These are phyloP conservation scores for Cadophora luteo-olivacea DNA, from an alignment of 2,329 filamentous ascomycete genomes.

Conservation along the genomic window DNA sequence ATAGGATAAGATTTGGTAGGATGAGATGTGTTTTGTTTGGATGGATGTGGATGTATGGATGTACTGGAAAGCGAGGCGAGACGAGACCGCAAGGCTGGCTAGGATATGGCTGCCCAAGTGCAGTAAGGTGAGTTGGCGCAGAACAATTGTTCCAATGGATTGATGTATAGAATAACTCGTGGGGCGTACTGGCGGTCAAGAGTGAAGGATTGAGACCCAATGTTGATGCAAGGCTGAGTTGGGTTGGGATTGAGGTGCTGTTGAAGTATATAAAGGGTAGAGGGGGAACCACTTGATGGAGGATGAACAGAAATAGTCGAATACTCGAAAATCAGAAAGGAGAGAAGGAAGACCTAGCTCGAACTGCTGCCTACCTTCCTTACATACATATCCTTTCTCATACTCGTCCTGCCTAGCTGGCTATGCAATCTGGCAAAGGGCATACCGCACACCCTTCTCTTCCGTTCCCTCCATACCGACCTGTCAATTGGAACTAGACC, in stretches of 20 bases:
- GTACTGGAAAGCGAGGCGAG: slow-evolving; percentile 10
- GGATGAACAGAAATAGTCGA: neutral
- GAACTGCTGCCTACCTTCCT: slow-evolving; percentile 30
- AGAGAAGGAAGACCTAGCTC: slow-evolving; percentile 18
- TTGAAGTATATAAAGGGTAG: slow-evolving; percentile 31
- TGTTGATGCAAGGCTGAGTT: slow-evolving; percentile 28
- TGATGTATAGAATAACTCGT: neutral
- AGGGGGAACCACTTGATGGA: slow-evolving; percentile 13
- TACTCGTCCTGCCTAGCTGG: slow-evolving; percentile 4
- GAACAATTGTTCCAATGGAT: slow-evolving; percentile 23
- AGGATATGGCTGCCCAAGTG: slow-evolving; percentile 13
- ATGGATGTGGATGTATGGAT: neutral
- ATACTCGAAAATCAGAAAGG: slow-evolving; percentile 1
- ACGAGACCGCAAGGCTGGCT: slow-evolving; percentile 21
- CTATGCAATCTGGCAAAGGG: slow-evolving; percentile 18
- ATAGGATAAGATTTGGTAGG: slow-evolving; percentile 10
- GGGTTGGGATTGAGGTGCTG: slow-evolving; percentile 16
- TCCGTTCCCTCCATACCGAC: slow-evolving; percentile 14
- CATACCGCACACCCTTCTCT: slow-evolving; percentile 2
- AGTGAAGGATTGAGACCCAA: slow-evolving; percentile 24
- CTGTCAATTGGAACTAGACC: neutral
- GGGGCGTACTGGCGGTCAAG: slow-evolving; percentile 26
- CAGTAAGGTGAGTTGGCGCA: slow-evolving; percentile 25
- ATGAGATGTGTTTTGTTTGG: slow-evolving; percentile 4
- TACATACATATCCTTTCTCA: slow-evolving; percentile 17